A percentile compares a stretch with the other conserved stretches of the same genome.
These are phyloP conservation scores for Penicillium diatomitis DNA, from an alignment of 495 filamentous ascomycete genomes.

Conservation along the genomic window DNA sequence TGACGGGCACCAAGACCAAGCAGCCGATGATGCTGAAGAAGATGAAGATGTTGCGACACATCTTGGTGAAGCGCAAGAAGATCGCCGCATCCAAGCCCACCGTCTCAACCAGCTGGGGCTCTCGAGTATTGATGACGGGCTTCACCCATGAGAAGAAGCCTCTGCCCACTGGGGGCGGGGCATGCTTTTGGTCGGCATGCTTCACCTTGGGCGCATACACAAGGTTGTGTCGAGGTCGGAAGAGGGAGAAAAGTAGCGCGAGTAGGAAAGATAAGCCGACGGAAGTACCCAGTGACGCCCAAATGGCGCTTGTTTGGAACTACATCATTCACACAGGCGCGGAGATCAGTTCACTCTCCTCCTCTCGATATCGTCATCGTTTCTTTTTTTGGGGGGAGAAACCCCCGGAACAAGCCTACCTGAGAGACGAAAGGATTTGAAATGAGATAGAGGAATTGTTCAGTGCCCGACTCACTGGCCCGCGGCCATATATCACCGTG, in stretches of 20 bases:
- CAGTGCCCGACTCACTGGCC: conserved; percentile 11
- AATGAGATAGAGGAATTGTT: conserved; percentile 39
- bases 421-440: conserved; percentile 38
- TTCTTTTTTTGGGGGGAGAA: too few relatives aligned
- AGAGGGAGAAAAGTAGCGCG: conserved; percentile 70
- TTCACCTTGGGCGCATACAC: conserved; percentile 95
- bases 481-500: conserved; percentile 13
- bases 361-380: too few relatives aligned
- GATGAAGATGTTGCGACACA: conserved; percentile 88
- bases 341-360: conserved; percentile 2
- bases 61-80: conserved; percentile 78
- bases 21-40: conserved; percentile 65
- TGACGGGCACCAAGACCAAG: conserved; percentile 74
- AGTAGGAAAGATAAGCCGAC: conserved; percentile 62
- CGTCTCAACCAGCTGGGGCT: conserved; percentile 63
- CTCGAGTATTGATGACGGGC: conserved; percentile 67
- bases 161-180: conserved; percentile 82
- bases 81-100: conserved; percentile 85
- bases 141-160: conserved; percentile 77
- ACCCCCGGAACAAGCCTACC: conserved; percentile 18
- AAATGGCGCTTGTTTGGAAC: conserved; percentile 58
- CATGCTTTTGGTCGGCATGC: conserved; percentile 83
- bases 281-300: conserved; percentile 77
- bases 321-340: conserved; percentile 7
- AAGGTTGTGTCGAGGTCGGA: conserved; percentile 80